Conservation (phyloP, 495 filamentous ascomycete species). For the Lepidopterella palustris region DNA sequence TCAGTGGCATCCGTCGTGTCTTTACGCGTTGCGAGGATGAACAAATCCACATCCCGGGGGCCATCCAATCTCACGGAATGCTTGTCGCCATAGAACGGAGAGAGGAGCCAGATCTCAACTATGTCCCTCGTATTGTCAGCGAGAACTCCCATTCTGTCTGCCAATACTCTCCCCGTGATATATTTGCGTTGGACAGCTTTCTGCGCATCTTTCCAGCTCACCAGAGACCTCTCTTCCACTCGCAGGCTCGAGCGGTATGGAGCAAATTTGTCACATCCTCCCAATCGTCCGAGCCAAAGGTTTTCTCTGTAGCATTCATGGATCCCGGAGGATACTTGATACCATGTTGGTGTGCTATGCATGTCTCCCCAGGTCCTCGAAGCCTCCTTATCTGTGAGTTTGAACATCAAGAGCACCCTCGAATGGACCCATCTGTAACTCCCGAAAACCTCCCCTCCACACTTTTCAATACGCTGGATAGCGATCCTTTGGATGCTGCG, state of each 20-base stretch:
- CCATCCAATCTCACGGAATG: conserved; percentile 20
- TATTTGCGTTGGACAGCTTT: conserved; percentile 11
- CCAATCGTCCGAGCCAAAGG: conserved; percentile 8
- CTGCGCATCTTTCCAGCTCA: conserved; percentile 1
- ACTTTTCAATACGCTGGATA: not conserved
- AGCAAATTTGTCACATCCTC: not conserved
- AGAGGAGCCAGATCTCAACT: not conserved
- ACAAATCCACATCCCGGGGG: conserved; percentile 12
- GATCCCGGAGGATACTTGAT: conserved; percentile 5
- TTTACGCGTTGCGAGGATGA: conserved; percentile 20
- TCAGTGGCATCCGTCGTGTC: not conserved
- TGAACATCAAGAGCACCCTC: conserved; percentile 4
- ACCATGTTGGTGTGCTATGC: conserved; percentile 16
- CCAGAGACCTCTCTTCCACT: conserved; percentile 4
- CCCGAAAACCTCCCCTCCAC: conserved; percentile 3
- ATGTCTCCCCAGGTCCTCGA: conserved; percentile 1
- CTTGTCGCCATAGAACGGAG: conserved; percentile 9
- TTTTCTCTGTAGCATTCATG: conserved; percentile 12
- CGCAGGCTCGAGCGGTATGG: not conserved
- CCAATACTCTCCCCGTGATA: conserved; percentile 1
- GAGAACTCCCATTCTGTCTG: conserved; percentile 14
- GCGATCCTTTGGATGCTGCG: conserved; percentile 3
- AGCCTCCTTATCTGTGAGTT: conserved; percentile 16
- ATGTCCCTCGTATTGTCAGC: conserved; percentile 8
- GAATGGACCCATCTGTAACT: not conserved